Evolutionary conservation across 2,329 filamentous ascomycete species (phyloP).

Genomic region (Tolypocladium tundrense): DNA sequence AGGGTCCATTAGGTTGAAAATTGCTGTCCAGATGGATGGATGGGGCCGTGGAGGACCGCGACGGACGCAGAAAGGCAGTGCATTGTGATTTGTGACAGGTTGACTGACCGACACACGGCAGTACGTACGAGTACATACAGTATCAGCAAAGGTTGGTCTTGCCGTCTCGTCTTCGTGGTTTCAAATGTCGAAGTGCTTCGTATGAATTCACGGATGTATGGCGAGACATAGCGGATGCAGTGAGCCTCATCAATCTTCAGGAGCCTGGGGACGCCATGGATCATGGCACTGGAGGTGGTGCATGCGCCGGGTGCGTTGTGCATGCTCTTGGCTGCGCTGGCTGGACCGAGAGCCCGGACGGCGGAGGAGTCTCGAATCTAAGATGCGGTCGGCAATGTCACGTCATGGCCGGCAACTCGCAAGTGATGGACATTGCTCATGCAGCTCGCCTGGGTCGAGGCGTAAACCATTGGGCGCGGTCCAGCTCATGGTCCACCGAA

Average conservation of each 20-base stretch:
- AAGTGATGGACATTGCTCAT: background rate
- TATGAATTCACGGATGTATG: background rate
- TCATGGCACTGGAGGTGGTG: background rate
- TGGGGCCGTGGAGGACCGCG: background rate
- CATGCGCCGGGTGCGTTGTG: background rate
- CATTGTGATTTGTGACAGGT: background rate
- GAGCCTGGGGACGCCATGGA: background rate
- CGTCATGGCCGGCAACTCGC: background rate
- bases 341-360: background rate
- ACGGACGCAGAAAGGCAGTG: background rate
- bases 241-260: background rate
- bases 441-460: background rate
- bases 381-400: conserved; percentile 1
- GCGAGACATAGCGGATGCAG: background rate
- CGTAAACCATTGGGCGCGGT: background rate
- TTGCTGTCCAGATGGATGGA: background rate
- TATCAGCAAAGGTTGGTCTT: background rate
- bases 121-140: background rate
- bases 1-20: background rate
- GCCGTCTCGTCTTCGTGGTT: background rate
- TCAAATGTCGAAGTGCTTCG: background rate
- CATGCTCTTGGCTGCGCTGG: background rate
- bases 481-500: background rate
- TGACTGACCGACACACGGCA: background rate
- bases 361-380: background rate